These are phyloP conservation scores for Myxozyma neglecta DNA, from an alignment of 805 yeast genomes.

Conservation along the genomic window DNA sequence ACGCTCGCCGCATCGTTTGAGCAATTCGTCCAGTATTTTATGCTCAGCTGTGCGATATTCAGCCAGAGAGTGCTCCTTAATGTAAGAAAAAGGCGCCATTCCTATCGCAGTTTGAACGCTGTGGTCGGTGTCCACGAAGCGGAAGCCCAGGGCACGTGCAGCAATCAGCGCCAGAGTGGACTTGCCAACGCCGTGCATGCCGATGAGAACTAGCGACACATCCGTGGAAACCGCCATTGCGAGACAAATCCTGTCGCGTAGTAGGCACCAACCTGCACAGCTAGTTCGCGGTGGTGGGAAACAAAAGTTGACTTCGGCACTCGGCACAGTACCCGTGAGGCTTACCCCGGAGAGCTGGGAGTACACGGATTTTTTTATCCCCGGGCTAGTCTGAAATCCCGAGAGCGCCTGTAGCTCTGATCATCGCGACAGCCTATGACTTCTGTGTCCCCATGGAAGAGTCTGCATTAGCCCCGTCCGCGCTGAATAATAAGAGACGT, in stretches of 20 bases:
- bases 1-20: conserved; percentile 49
- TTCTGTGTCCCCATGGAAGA: not conserved
- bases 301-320: not conserved
- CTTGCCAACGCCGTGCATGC: conserved; percentile 98
- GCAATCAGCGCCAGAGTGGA: conserved; percentile 80
- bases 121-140: conserved; percentile 72
- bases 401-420: not conserved
- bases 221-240: not conserved
- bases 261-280: no score
- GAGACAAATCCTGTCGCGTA: no score
- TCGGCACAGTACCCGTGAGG: not conserved
- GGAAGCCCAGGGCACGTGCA: conserved; percentile 65
- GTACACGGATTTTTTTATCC: not conserved
- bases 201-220: conserved; percentile 48
- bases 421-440: not conserved
- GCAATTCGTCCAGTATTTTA: conserved; percentile 52
- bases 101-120: conserved; percentile 58
- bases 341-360: not conserved
- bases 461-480: not conserved
- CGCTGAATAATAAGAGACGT: conserved; percentile 1
- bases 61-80: conserved; percentile 82
- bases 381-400: not conserved
- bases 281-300: no score
- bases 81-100: conserved; percentile 43
- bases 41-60: conserved; percentile 70